Percentiles rank a stretch among this genome's conserved stretches.
These are phyloP conservation scores for Pyrenophora seminiperda DNA, from an alignment of 2,329 filamentous ascomycete genomes.

Conservation along the genomic window DNA sequence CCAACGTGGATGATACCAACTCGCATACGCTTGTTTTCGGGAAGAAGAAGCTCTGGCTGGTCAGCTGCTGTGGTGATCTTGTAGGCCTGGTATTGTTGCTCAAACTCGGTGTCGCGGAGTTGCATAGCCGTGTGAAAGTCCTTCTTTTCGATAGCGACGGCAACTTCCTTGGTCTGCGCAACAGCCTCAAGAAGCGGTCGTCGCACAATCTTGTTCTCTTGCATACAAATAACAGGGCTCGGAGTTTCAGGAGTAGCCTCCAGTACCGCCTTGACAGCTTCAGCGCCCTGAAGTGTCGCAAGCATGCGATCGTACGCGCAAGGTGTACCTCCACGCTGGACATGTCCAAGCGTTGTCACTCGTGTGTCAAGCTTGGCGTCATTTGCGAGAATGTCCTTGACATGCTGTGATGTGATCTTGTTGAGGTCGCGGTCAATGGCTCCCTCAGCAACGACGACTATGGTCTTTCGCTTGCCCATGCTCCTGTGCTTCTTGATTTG, in stretches of 20 bases:
- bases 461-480: constrained; percentile 94
- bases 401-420: constrained; percentile 78
- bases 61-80: constrained; percentile 86
- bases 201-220: constrained; percentile 95
- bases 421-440: constrained; percentile 73
- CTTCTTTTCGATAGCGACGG: constrained; percentile 78
- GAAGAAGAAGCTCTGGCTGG: constrained; percentile 69
- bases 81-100: constrained; percentile 89
- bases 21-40: constrained; percentile 80
- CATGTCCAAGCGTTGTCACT: constrained; percentile 93
- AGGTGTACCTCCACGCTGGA: constrained; percentile 91
- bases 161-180: constrained; percentile 80
- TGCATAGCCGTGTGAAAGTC: constrained; percentile 88
- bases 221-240: constrained; percentile 94
- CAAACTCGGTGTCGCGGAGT: constrained; percentile 89
- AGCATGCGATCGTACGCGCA: constrained; percentile 95
- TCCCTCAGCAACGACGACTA: constrained; percentile 96
- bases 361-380: constrained; percentile 86
- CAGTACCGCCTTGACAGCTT: constrained; percentile 41
- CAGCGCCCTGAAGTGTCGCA: constrained; percentile 75
- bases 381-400: constrained; percentile 85
- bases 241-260: constrained; percentile 76
- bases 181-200: constrained; percentile 91
- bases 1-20: constrained; percentile 97
- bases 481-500: constrained; percentile 69